Evolutionary conservation across 495 filamentous ascomycete species (phyloP).

Genomic region (Articulospora tetracladia): DNA sequence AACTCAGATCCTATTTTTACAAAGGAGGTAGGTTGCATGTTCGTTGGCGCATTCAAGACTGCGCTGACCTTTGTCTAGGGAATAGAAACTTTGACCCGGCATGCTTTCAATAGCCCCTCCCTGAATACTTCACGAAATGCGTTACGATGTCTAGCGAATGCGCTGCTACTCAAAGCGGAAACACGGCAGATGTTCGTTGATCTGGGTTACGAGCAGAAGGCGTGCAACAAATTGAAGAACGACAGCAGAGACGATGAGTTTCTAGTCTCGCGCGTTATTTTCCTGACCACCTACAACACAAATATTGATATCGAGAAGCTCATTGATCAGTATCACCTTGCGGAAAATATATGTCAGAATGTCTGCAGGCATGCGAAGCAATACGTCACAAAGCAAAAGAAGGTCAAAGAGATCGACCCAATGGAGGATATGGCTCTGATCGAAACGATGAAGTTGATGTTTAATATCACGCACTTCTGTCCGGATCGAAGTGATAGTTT

Average conservation of each 20-base stretch:
- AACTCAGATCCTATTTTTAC: conserved; percentile 80
- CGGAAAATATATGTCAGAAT: conserved; percentile 64
- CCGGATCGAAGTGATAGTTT: conserved; percentile 57
- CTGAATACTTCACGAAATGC: conserved; percentile 67
- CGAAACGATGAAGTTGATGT: conserved; percentile 84
- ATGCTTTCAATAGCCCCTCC: conserved; percentile 64
- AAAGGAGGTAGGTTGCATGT: conserved; percentile 49
- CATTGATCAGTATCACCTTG: conserved; percentile 66
- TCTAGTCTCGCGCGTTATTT: conserved; percentile 74
- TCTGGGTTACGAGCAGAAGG: conserved; percentile 65
- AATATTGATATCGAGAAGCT: conserved; percentile 63
- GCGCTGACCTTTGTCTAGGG: conserved; percentile 52
- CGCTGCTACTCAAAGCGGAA: conserved; percentile 65
- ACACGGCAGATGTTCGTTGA: conserved; percentile 80
- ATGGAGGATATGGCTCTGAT: conserved; percentile 77
- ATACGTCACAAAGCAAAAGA: conserved; percentile 30
- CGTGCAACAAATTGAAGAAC: conserved; percentile 68
- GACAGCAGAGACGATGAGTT: conserved; percentile 87
- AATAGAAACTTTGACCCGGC: conserved; percentile 63
- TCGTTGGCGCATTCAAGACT: not conserved
- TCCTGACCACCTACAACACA: conserved; percentile 82
- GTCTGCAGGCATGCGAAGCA: conserved; percentile 63
- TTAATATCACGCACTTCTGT: conserved; percentile 77
- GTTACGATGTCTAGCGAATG: conserved; percentile 82
- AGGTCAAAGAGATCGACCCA: conserved; percentile 39